Evolutionary conservation across 257 asterid genomes (phyloP).

Genomic region (Capsicum baccatum): DNA sequence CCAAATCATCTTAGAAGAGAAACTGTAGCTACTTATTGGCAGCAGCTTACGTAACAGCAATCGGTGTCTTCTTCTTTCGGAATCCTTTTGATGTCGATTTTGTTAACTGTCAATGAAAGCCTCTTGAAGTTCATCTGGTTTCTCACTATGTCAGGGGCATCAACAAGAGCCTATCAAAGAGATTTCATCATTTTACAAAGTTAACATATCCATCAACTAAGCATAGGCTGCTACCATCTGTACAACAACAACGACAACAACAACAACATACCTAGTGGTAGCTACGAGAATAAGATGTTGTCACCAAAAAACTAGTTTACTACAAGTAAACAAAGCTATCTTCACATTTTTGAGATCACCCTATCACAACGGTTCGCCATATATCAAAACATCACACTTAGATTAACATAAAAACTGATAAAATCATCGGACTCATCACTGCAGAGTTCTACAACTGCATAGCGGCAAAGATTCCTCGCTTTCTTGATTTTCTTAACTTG

Average conservation of each 20-base stretch:
- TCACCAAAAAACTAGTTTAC: not conserved
- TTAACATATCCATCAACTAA: not conserved
- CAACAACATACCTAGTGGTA: not conserved
- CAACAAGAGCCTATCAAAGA: slow-evolving; percentile 35
- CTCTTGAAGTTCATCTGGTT: slow-evolving; percentile 43
- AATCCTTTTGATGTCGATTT: slow-evolving; percentile 40
- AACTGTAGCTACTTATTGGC: slow-evolving; percentile 23
- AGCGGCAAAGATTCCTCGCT: not conserved
- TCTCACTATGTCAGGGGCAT: slow-evolving; percentile 41
- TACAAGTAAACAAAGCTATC: not conserved
- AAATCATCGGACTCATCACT: not conserved
- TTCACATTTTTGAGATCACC: not conserved
- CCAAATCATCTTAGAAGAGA: not conserved
- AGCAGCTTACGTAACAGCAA: slow-evolving; percentile 35
- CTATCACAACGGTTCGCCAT: not conserved
- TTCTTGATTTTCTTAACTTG: not conserved
- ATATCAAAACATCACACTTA: not conserved
- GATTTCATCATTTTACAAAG: not conserved
- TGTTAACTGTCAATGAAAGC: slow-evolving; percentile 37
- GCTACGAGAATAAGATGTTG: not conserved
- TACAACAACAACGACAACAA: no score
- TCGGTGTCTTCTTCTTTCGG: slow-evolving; percentile 39
- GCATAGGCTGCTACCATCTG: not conserved
- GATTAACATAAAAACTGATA: not conserved
- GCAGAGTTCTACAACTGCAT: not conserved